Evolutionary conservation across 164 flowering plant species (phyloP), one percentile per base, ranked within the genome.

Genomic region (Aristolochia contorta): DNA sequence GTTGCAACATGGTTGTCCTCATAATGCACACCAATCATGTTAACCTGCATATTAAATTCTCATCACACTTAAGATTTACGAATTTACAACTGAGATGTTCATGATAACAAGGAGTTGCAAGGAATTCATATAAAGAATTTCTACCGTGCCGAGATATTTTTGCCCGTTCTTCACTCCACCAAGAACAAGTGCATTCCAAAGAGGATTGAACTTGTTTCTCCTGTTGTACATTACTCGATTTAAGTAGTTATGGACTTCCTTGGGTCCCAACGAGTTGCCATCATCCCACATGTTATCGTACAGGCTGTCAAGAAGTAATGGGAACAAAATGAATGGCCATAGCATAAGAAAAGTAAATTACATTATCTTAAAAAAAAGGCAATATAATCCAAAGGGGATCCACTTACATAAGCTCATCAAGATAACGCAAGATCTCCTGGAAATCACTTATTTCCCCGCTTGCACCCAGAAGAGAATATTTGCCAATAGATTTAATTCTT

Each of bases 281-380:
- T 92, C 97, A 71, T 90, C 98, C 98, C 98, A 93, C 98, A 90
- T 93, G 69, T 88, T 84, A 71, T 93, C 98, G 72, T 82, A 62
- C 61, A 87, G 74, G 74, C 98, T 93, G 58, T 15, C 33, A 20
- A 54, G 21, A 14, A 32, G 24, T 10, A 52, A 41, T 27, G 12
- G 6, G 27, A 10, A 37, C 43, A 37, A 37, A 32, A 43, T 32
- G 24, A 37, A 33, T 46, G 12, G 18, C 20, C 16, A 18, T 33
- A 56, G 9, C 5, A 23, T 56, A 12, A 56, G 22, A 16, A 30
- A 33, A 56, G 33, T 30, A 33, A 32, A n/a, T 4, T 30, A 32
- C 12, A 30, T 18, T 3, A 56, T 33, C 32, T 56, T 9, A 6
- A 20, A 41, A 23, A n/a, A n/a, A 12, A 22, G 8, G 30, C 56